phyloP scores from a whole-genome alignment of 2,329 filamentous ascomycete genomes.

The Torrubiellomyces zombiae region DNA sequence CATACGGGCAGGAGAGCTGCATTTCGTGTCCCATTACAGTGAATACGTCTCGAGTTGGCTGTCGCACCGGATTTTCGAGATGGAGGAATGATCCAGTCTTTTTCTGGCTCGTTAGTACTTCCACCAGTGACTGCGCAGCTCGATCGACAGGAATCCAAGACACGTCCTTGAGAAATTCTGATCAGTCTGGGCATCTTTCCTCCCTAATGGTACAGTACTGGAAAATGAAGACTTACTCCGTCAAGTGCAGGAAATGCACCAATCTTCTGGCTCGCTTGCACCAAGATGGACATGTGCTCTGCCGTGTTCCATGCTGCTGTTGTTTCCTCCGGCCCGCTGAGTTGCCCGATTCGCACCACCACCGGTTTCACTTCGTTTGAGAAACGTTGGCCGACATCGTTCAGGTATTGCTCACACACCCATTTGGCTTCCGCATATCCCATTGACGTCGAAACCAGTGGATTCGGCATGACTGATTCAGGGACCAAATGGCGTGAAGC shows the following conservation, averaged over 20 bases:
- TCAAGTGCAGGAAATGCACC: constrained; percentile 6
- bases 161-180: too few species aligned
- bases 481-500: too few species aligned
- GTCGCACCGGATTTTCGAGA: constrained; percentile 8
- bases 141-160: constrained; percentile 9
- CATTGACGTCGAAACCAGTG: constrained; percentile 15
- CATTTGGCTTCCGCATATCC: constrained; percentile 30
- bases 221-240: constrained; percentile 7
- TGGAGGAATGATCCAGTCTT: constrained; percentile 8
- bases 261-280: constrained; percentile 23
- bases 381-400: constrained; percentile 17
- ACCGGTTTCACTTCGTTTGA: constrained; percentile 18
- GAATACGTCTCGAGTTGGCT: constrained; percentile 6
- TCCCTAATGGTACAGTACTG: too few species aligned
- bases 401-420: constrained; percentile 26
- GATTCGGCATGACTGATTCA: constrained; percentile 17
- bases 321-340: constrained; percentile 20
- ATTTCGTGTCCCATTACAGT: constrained; percentile 7
- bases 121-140: constrained; percentile 5
- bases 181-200: too few species aligned
- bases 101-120: too few species aligned
- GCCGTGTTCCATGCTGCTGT: constrained; percentile 27
- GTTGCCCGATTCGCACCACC: constrained; percentile 23
- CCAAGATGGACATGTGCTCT: constrained; percentile 25
- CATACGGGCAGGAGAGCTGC: constrained; percentile 2